Base-by-base conservation (phyloP, 2,329 filamentous ascomycete species). In the Hysterium pulicare region DNA sequence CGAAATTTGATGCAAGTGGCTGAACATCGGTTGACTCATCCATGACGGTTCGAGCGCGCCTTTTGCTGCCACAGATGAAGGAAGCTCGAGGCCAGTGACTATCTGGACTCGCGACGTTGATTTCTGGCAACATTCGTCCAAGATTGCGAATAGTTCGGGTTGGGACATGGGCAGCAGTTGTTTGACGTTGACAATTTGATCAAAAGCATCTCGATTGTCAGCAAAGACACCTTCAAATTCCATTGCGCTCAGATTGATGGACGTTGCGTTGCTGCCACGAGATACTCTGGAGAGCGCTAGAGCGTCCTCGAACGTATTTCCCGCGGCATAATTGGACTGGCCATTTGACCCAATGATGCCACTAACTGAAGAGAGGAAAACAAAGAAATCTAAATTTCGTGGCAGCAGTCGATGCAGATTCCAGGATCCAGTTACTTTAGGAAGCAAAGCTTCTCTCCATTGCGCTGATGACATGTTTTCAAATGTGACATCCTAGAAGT, bases 361-460 rank as follows among this genome's bases (percentile, higher is more conserved):
- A 2, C 22, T 20, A 9, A 36, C n/a, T 1, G 44, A 46, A n/a
- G 31, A 38, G 7, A 46, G 36, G 11, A 37, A 28, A 13, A 46
- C 17, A 41, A 46, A 46, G 17, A 46, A 46, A 22, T 46, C 41
- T 13, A 46, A 16, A 5, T 44, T 19, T 4, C 15, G 23, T 19
- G 44, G 41, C 13, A 44, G 32, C 22, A 33, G 24, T 11, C 19
- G 11, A 43, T 52, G 51, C 9, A 54, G 40, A 34, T 53, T 51
- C 47, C 49, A 51, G 10, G 50, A 39, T 7, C 52, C 53, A 3
- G 30, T 21, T 15, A 56, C 43, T 31, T 56, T 56, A n/a, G 53
- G 53, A 5, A 11, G 5, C 8, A 24, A 11, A 13, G 35, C 35
- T 13, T 23, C 17, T 5, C 23, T 21, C 20, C 20, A 38, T 23